A percentile compares a stretch with the other conserved stretches of the same genome.
phyloP scores from a whole-genome alignment of 2,329 filamentous ascomycete genomes.

The Aureobasidium subglaciale region DNA sequence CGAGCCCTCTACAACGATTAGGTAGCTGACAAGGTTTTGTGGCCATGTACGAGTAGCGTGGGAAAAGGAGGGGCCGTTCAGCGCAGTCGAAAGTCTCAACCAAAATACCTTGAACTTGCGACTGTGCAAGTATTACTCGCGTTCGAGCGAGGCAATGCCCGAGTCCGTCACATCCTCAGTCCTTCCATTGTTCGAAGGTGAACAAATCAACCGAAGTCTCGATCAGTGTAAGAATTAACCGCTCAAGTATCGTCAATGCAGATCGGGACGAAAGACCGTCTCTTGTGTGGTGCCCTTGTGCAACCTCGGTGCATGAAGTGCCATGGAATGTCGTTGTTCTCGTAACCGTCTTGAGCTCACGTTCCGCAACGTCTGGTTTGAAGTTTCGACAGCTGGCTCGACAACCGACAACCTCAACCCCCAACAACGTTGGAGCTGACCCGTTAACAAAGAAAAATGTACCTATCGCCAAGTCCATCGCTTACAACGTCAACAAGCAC shows the following conservation, averaged over 20 bases:
- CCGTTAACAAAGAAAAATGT: background rate
- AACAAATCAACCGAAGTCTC: background rate
- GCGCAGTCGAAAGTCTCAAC: background rate
- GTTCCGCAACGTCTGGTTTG: background rate
- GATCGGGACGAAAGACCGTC: background rate
- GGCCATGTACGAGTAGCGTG: conserved; percentile 2
- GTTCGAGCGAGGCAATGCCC: background rate
- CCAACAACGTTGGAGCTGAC: background rate
- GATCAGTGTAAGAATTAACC: background rate
- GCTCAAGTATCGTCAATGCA: background rate
- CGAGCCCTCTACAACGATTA: conserved; percentile 1
- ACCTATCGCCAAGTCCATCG: background rate
- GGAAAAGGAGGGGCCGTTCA: conserved; percentile 4
- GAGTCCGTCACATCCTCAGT: background rate
- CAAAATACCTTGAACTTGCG: background rate
- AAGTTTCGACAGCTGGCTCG: conserved; percentile 1
- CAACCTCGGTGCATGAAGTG: background rate
- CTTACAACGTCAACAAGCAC: background rate
- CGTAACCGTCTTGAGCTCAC: background rate
- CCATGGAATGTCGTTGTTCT: conserved; percentile 11
- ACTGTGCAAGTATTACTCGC: background rate
- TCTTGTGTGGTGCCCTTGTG: background rate
- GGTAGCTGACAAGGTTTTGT: conserved; percentile 1
- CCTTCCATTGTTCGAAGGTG: background rate
- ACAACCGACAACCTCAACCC: background rate